Base-by-base conservation (phyloP, 2,329 filamentous ascomycete species). In the Fusarium torreyae region DNA sequence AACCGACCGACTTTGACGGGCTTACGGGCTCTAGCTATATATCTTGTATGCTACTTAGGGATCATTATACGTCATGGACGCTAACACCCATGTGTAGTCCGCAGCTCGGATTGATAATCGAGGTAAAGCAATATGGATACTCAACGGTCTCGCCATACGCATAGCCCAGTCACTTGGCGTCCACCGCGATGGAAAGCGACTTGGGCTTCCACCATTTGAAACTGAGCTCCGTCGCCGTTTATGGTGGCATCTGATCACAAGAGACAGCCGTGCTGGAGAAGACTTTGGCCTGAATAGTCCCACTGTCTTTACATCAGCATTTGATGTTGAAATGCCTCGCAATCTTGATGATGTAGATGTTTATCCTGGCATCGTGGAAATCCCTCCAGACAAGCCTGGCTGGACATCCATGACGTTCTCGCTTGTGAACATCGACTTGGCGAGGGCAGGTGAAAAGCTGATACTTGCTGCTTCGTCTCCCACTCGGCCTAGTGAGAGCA, bases 191-290 rank as follows among this genome's bases (percentile, higher is more conserved):
- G 55, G 59, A 2, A 10, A 6, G 6, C n/a, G n/a, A 6, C 40
- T 62, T 22, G 34, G 22, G 0, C 24, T 60, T 8, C 15, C 34
- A 7, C n/a, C 20, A 1, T 62, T 60, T 7, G 59, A 53, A 3
- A 28, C 55, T 13, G 56, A 62, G 15, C 39, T 62, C 2, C 55
- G 46, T 14, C 59, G 56, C 22, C 42, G 56, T 6, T 14, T 60
- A 17, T 62, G 56, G 59, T 62, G 59, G 56, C 59, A 62, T 24
- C 26, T 62, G 3, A 60, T 62, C 4, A 53, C 55, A 1, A 53
- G 45, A 20, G 59, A 62, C 4, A 60, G 34, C 5, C 55, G 59
- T 1, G 38, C 59, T 2, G 59, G 46, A 0, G 59, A 62, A 24
- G 55, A 62, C n/a, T 62, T 46, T 9, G 59, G 59, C 0, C 18